Evolutionary conservation across 2,329 filamentous ascomycete genomes (phyloP).

Genomic region (Fusarium graminum): DNA sequence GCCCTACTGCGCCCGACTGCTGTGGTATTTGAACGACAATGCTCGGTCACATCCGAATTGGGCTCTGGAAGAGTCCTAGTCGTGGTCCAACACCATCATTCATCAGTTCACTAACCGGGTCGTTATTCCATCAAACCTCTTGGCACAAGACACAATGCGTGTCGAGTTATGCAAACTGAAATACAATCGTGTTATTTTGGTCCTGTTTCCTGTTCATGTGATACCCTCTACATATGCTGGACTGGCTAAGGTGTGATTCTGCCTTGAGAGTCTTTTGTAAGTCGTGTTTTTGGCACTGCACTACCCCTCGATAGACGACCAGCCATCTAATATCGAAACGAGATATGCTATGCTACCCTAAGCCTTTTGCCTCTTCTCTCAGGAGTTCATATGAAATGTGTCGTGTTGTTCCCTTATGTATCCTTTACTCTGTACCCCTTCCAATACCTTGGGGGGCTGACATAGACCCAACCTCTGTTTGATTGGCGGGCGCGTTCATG

Average conservation of each 20-base stretch:
- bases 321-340: too few relatives aligned
- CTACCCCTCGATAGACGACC: neutral
- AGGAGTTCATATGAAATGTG: too few relatives aligned
- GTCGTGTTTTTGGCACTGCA: neutral
- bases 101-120: neutral
- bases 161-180: neutral
- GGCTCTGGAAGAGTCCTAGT: neutral
- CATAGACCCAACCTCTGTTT: conserved; percentile 2
- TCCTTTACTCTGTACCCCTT: too few relatives aligned
- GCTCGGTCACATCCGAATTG: neutral
- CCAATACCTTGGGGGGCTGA: too few relatives aligned
- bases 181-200: conserved; percentile 1
- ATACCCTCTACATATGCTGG: neutral
- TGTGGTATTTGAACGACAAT: neutral
- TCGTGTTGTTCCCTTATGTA: too few relatives aligned
- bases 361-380: too few relatives aligned
- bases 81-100: neutral
- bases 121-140: neutral
- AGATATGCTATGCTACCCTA: too few relatives aligned
- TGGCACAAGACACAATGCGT: neutral
- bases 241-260: neutral
- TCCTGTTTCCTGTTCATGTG: conserved; percentile 1
- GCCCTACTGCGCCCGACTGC: neutral
- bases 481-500: conserved; percentile 16
- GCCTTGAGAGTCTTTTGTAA: neutral